phyloP scores from a whole-genome alignment of 2,329 filamentous ascomycete genomes.

The Pseudogymnoascus sp. region DNA sequence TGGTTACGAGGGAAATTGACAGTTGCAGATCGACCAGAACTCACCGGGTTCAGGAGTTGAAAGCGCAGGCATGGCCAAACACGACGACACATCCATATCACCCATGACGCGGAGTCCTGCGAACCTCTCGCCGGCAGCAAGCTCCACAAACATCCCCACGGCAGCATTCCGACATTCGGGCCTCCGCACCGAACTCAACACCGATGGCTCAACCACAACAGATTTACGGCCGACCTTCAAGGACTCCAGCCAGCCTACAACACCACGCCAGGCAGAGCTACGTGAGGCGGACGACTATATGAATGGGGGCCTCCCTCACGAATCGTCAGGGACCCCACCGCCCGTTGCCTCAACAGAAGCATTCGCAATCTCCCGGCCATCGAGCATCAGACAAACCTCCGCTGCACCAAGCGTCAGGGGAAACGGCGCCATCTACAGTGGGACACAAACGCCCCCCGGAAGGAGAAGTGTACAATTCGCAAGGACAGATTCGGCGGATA shows the following conservation, averaged over 20 bases:
- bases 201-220: slow-evolving; percentile 13
- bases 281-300: slow-evolving; percentile 26
- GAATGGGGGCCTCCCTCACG: slow-evolving; percentile 26
- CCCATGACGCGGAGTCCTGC: slow-evolving; percentile 29
- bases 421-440: not conserved
- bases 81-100: slow-evolving; percentile 18
- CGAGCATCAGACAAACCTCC: not conserved
- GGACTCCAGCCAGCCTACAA: slow-evolving; percentile 13
- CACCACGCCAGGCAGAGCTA: slow-evolving; percentile 11
- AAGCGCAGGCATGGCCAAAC: slow-evolving; percentile 4
- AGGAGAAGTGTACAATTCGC: slow-evolving; percentile 72
- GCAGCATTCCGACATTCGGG: slow-evolving; percentile 21
- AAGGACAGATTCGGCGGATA: slow-evolving; percentile 38
- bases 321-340: not conserved
- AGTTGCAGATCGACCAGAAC: slow-evolving; percentile 2
- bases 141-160: slow-evolving; percentile 20
- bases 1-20: slow-evolving; percentile 5
- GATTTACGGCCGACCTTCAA: slow-evolving; percentile 10
- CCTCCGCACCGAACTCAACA: slow-evolving; percentile 23
- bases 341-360: not conserved
- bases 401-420: slow-evolving; percentile 5
- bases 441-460: slow-evolving; percentile 27
- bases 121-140: slow-evolving; percentile 21
- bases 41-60: slow-evolving; percentile 1
- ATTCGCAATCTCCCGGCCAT: not conserved